phyloP scores from a whole-genome alignment of 1,139 yeast species.

The Magnusiomyces ingens region DNA sequence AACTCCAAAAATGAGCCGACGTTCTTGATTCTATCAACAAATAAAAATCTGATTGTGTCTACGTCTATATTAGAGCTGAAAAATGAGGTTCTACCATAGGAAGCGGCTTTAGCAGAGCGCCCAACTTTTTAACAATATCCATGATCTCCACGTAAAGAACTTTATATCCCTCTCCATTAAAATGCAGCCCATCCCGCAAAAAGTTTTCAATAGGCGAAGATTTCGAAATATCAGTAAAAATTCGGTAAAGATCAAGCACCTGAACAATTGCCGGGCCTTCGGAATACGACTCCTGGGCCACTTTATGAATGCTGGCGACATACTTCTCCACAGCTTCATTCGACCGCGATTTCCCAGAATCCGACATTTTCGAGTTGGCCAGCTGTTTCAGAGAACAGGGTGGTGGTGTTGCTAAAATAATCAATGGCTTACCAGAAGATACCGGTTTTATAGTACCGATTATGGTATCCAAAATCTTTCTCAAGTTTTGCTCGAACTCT shows the following conservation, averaged over 20 bases:
- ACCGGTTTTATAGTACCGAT: not conserved
- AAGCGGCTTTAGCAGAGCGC: conserved; percentile 1
- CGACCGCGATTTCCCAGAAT: conserved; percentile 13
- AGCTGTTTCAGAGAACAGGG: conserved; percentile 13
- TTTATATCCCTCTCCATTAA: conserved; percentile 16
- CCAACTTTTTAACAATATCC: not conserved
- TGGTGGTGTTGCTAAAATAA: conserved; percentile 16
- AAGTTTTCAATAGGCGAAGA: conserved; percentile 9
- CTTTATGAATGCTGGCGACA: conserved; percentile 5
- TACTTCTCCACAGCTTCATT: conserved; percentile 10
- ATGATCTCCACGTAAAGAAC: conserved; percentile 8
- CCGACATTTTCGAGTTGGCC: conserved; percentile 11
- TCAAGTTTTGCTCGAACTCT: conserved; percentile 9
- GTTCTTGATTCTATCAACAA: too few relatives aligned
- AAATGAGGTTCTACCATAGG: conserved; percentile 15
- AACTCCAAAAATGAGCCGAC: too few relatives aligned
- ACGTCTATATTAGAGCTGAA: not conserved
- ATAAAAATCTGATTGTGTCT: too few relatives aligned
- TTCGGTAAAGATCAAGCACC: conserved; percentile 7
- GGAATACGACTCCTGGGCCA: not conserved
- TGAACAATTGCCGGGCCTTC: conserved; percentile 1
- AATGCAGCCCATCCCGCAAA: conserved; percentile 16
- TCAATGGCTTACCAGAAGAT: conserved; percentile 1
- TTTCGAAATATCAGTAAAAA: too few relatives aligned
- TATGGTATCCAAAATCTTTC: not conserved